Base-by-base conservation (phyloP, 2,329 filamentous ascomycete species). In the Phaeophleospora eucalypticola region DNA sequence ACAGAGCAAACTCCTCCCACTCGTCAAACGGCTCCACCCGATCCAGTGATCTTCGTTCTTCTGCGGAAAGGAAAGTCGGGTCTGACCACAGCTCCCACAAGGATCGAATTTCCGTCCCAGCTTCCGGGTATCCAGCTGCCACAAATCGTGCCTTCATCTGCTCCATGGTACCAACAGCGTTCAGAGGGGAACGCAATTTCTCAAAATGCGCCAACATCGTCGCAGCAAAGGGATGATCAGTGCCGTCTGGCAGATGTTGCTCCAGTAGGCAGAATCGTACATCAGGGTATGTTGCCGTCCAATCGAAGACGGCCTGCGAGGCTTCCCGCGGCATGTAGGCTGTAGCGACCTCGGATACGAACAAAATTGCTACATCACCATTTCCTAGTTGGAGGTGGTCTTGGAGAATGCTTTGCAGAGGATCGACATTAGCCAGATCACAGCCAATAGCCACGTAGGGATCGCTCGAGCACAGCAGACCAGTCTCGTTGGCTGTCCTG, bases 1-100 rank as follows among this genome's bases (percentile, higher is more conserved):
- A 95, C 1, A 95, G 72, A 2, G 86, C 83, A 62, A 96, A 89
- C 60, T 96, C 91, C 67, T 97, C 91, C 89, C 89, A 95, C 68
- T 96, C 90, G 65, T 97, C 91, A 62, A 97, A 96, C 1, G 85
- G 82, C 61, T 96, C 91, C 14, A 89, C 68, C 1, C 70, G 62
- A 57, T 95, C 84, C 12, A 96, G 69, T 9, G 69, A 70, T 29
- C 64, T 70, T 53, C 87, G 78, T 51, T 87, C 77, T 1, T 74
- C 67, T 1, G 75, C 61, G 4, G 73, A 74, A 16, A 95, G 68
- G 64, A 90, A 90, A 2, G 70, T 62, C 12, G 81, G 72, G 54
- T 86, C 81, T 9, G 78, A 81, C 90, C 90, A 96, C 1, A 89
- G 73, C 45, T 89, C 79, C 88, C 90, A 95, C 9, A 96, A 72